Percentiles rank a stretch among this genome's conserved stretches.
Conservation (phyloP, 257 asterid genomes). For the Coffea canephora region DNA sequence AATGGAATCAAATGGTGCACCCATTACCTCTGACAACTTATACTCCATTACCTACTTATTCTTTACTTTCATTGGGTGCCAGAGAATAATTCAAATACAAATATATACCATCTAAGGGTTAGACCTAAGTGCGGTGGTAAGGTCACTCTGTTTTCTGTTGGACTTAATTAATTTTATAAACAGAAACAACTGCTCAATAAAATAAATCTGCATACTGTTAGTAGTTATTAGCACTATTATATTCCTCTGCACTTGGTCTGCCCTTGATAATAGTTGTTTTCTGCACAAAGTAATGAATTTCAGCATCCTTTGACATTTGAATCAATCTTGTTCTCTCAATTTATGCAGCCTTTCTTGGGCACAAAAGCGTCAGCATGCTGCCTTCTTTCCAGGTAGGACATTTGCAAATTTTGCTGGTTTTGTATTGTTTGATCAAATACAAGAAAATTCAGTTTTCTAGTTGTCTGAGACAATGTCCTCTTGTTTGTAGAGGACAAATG, state of each 20-base stretch:
- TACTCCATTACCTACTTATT: too few relatives aligned
- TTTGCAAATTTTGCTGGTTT: background rate
- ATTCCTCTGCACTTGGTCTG: background rate
- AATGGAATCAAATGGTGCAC: too few relatives aligned
- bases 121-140: too few relatives aligned
- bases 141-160: too few relatives aligned
- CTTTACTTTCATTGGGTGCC: too few relatives aligned
- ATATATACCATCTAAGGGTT: too few relatives aligned
- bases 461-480: background rate
- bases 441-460: background rate
- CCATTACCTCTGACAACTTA: too few relatives aligned
- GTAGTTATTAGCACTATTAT: background rate
- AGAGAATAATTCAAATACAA: too few relatives aligned
- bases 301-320: background rate
- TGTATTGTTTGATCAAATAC: background rate
- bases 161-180: background rate
- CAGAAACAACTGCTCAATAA: background rate
- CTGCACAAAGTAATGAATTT: background rate
- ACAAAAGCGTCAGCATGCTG: conserved; percentile 50
- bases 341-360: conserved; percentile 67
- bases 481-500: background rate
- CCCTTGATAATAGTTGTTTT: too few relatives aligned
- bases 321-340: background rate
- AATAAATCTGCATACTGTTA: background rate
- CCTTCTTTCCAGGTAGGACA: conserved; percentile 62